Evolutionary conservation across 306 rosid species (phyloP), one percentile per base, ranked within the genome.

Genomic region (Fragaria iinumae): DNA sequence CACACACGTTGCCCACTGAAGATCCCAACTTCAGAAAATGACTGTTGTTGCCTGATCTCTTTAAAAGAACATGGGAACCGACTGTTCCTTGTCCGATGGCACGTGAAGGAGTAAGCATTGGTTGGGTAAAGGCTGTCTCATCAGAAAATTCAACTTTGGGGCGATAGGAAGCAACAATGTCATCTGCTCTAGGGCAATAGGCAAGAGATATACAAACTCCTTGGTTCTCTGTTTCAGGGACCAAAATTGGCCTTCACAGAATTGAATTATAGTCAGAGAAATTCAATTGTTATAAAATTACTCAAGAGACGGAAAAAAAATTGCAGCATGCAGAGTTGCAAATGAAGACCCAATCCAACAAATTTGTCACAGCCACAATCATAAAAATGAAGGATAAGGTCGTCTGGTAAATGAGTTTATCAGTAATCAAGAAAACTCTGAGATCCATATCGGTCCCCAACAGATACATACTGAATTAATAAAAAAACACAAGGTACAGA

Each of bases 151-250:
- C 95, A 65, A 88, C 83, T 82, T 74, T 92, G 57, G 98, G 98
- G 74, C 98, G 96, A 80, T 89, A 92, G 4, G 97, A 88, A 79
- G 81, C 93, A 79, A 90, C 96, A 72, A 89, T 71, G 78, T 92
- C 96, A 64, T 86, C 91, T 55, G 84, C 86, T 69, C 85, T 89
- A n/a, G 90, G 83, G 82, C 91, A 88, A 80, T 84, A 87, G 36
- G 97, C 93, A 76, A 92, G 88, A 44, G 97, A 95, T 78, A 91
- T 95, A 78, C 98, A 95, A 77, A 95, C 88, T 75, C 97, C 97
- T 84, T 87, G 92, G 74, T 85, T 82, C 45, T 81, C 84, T 1
- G 91, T 85, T 80, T 82, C 93, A 53, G 92, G 93, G 83, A 92
- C 79, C 77, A 92, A 57, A 77, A 73, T 81, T 2, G 96, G 96